Evolutionary conservation across 2,329 filamentous ascomycete genomes (phyloP).

Genomic region (Botrytis fragariae): DNA sequence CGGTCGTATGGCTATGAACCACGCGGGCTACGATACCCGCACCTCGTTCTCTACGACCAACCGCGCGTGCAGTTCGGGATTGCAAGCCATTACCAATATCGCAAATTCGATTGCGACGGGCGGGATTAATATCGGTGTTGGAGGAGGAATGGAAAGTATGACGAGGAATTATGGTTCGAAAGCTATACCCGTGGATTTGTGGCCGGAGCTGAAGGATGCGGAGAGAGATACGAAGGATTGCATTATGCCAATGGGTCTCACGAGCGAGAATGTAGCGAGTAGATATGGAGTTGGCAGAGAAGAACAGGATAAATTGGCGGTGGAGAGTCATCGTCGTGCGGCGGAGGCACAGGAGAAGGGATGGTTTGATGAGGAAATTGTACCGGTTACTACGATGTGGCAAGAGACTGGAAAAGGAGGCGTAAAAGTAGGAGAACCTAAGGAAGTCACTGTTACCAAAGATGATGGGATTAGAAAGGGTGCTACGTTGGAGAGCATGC

Average conservation of each 20-base stretch:
- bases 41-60: slow-evolving; percentile 86
- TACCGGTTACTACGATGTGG: slow-evolving; percentile 71
- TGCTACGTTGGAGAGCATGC: slow-evolving; percentile 67
- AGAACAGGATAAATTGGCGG: slow-evolving; percentile 83
- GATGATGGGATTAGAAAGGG: slow-evolving; percentile 81
- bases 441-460: slow-evolving; percentile 64
- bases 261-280: slow-evolving; percentile 81
- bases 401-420: slow-evolving; percentile 62
- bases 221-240: slow-evolving; percentile 74
- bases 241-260: slow-evolving; percentile 92
- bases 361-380: slow-evolving; percentile 73
- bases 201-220: slow-evolving; percentile 68
- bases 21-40: slow-evolving; percentile 70
- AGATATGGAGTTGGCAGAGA: slow-evolving; percentile 69
- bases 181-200: slow-evolving; percentile 81
- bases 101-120: slow-evolving; percentile 74
- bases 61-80: slow-evolving; percentile 75
- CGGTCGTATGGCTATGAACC: slow-evolving; percentile 84
- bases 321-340: slow-evolving; percentile 70
- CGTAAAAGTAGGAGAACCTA: slow-evolving; percentile 52
- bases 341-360: slow-evolving; percentile 66
- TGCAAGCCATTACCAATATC: slow-evolving; percentile 73
- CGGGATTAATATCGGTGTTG: slow-evolving; percentile 71
- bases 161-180: slow-evolving; percentile 81
- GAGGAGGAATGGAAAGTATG: slow-evolving; percentile 95